These are phyloP conservation scores for Hygrophorus pudorinus DNA, from an alignment of 768 basidiomycete genomes.

Conservation along the genomic window DNA sequence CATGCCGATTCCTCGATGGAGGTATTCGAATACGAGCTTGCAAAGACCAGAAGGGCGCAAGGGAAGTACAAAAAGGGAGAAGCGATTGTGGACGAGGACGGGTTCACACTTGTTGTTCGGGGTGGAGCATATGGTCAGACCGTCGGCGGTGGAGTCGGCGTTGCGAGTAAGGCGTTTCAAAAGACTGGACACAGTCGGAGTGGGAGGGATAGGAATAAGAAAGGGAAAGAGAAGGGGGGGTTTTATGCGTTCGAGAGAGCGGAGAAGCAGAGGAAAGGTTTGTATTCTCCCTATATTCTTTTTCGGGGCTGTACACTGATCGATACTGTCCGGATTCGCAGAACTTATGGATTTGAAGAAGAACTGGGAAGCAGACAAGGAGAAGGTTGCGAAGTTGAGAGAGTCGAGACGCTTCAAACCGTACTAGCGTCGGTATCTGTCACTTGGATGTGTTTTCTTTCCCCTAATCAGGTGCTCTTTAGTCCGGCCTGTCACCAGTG, in stretches of 20 bases:
- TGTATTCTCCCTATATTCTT: conserved; percentile 11
- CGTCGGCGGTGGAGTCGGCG: conserved; percentile 66
- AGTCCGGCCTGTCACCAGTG: too few species aligned
- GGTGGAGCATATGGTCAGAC: conserved; percentile 87
- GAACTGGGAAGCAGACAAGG: conserved; percentile 85
- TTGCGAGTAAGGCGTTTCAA: conserved; percentile 58
- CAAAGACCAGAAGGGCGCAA: conserved; percentile 42
- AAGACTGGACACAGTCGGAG: conserved; percentile 38
- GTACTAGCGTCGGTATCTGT: conserved; percentile 39
- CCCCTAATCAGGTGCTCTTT: too few species aligned
- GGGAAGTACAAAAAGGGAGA: conserved; percentile 71
- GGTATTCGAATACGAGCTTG: conserved; percentile 63
- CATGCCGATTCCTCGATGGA: conserved; percentile 76
- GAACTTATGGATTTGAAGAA: conserved; percentile 65
- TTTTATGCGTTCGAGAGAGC: conserved; percentile 91
- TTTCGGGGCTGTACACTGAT: not conserved
- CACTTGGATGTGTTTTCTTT: too few species aligned
- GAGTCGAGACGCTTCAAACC: conserved; percentile 78
- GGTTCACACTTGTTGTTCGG: conserved; percentile 89
- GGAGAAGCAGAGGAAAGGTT: conserved; percentile 82
- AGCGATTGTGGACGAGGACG: conserved; percentile 88
- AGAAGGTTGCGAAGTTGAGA: conserved; percentile 71
- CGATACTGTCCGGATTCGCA: conserved; percentile 18
- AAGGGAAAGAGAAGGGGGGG: conserved; percentile 59
- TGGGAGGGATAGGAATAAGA: conserved; percentile 30